Evolutionary conservation across 768 basidiomycete genomes (phyloP), one percentile per base, ranked within the genome.

Genomic region (Cystofilobasidium bisporidii): DNA sequence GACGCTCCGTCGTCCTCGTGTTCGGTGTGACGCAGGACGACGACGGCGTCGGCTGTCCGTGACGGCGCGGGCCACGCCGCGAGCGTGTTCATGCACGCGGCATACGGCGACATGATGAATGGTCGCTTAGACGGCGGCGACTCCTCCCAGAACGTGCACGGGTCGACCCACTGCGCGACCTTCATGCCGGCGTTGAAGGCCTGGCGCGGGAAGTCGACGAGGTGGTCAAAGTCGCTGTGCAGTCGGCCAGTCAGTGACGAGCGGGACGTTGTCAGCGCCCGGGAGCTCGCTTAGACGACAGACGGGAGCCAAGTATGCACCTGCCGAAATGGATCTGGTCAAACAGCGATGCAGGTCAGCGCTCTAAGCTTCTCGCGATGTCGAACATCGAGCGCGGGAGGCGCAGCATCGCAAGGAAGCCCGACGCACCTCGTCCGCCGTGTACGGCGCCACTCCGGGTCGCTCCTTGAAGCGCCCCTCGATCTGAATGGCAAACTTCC

Each of bases 141-240:
- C 41, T 64, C 55, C 28, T 72, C 71, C 61, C 71, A 72, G 57
- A 70, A 69, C 3, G 71, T 69, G 26, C 56, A 56, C 12, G 68
- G 68, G 22, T 69, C 58, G 14, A 64, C 66, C 65, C 63, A 61
- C 18, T 71, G 53, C 1, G 72, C 70, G 10, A 72, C 65, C 30
- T 63, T 65, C 70, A 73, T 66, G 20, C 73, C 73, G 15, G 70
- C 70, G 41, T 72, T 71, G 64, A 74, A 72, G 0, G 72, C 71
- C 24, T 53, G 64, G 15, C 56, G 38, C 2, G 73, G 73, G 41
- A 72, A 72, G 24, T 67, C 69, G 24, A 65, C 63, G 20, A 74
- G 70, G 40, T 69, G 70, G 56, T 74, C 73, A 38, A 73, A 74
- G 57, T 74, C 73, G 17, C 47, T 53, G n/a, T n/a, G n/a, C n/a